phyloP scores from a whole-genome alignment of 176 grass and related monocot genomes.

The Metroxylon sagu region DNA sequence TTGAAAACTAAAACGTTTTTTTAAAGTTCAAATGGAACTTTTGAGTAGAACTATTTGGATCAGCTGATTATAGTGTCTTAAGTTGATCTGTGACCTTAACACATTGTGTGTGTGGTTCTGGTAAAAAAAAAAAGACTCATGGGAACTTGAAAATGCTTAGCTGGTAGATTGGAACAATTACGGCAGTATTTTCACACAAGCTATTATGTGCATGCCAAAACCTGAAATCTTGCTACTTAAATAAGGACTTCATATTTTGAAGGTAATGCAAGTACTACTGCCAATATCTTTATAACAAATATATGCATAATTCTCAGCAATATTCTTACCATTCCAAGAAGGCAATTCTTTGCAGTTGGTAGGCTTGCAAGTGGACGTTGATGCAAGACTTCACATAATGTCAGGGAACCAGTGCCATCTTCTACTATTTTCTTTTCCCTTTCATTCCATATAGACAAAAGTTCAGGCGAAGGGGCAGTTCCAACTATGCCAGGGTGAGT shows the following conservation, averaged over 20 bases:
- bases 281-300: background rate
- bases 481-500: constrained; percentile 84
- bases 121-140: no score
- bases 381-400: constrained; percentile 75
- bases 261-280: background rate
- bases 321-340: constrained; percentile 64
- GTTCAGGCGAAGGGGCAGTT: constrained; percentile 74
- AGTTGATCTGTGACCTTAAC: no score
- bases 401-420: constrained; percentile 32
- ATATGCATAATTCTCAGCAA: background rate
- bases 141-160: no score
- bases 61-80: no score
- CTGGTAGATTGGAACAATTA: no score
- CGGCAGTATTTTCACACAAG: no score
- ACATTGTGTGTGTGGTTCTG: no score
- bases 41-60: no score
- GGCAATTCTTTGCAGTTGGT: constrained; percentile 52
- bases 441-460: constrained; percentile 81
- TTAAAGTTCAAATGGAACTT: no score
- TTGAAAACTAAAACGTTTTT: no score
- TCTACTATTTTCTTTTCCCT: constrained; percentile 71
- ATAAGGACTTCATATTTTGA: background rate
- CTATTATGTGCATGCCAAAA: no score
- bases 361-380: constrained; percentile 71
- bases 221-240: no score